A percentile compares a stretch with the other conserved stretches of the same genome.
Conservation (phyloP, 768 basidiomycete genomes). For the Cystobasidium ongulense region DNA sequence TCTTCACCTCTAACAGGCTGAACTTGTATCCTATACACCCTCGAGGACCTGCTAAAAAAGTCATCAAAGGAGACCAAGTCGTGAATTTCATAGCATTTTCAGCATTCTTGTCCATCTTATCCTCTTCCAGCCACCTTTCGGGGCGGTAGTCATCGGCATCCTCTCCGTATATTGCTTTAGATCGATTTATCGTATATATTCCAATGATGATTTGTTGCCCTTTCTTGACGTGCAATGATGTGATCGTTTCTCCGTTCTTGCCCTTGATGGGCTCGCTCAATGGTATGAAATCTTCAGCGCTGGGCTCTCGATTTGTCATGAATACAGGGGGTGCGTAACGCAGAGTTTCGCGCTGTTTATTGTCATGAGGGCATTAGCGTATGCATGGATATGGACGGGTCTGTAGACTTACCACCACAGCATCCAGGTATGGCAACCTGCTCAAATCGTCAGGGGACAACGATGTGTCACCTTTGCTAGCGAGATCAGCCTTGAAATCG, state of each 20-base stretch:
- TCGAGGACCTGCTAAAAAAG: conserved; percentile 7
- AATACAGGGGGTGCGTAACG: conserved; percentile 3
- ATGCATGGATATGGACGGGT: neutral
- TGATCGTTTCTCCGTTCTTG: conserved; percentile 23
- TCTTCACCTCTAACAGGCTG: conserved; percentile 23
- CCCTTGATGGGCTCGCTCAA: conserved; percentile 45
- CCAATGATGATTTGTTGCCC: conserved; percentile 58
- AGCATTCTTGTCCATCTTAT: neutral
- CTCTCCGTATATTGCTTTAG: conserved; percentile 55
- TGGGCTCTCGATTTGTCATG: conserved; percentile 67
- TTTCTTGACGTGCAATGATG: conserved; percentile 47
- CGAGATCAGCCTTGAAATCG: neutral
- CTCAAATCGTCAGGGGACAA: neutral
- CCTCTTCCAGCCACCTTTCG: conserved; percentile 18
- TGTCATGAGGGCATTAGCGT: neutral
- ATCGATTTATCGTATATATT: conserved; percentile 57
- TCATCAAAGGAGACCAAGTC: neutral
- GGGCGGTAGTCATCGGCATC: conserved; percentile 56
- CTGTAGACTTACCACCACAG: conserved; percentile 6
- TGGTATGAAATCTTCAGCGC: conserved; percentile 68
- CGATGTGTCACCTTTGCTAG: neutral
- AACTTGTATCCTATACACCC: conserved; percentile 29
- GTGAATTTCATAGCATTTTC: neutral
- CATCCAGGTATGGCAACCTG: conserved; percentile 28
- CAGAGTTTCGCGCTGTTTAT: conserved; percentile 1